A percentile compares a stretch with the other conserved stretches of the same genome.
Evolutionary conservation across 345 rosid genomes (phyloP).

Genomic region (Gossypium raimondii): DNA sequence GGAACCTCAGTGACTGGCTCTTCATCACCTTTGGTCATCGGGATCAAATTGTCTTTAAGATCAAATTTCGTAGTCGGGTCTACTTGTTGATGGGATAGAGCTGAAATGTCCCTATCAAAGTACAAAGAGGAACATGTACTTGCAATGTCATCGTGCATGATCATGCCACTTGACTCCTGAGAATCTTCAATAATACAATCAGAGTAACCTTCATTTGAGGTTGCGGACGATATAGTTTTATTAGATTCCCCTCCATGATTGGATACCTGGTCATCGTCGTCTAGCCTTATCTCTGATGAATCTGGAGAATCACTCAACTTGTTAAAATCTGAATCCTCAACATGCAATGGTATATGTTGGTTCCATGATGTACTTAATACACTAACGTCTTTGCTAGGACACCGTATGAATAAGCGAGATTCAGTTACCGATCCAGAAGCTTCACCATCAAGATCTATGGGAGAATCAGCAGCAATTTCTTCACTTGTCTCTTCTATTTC

Average conservation of each 20-base stretch:
- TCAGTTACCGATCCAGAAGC: conserved; percentile 5
- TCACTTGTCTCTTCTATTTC: conserved; percentile 43
- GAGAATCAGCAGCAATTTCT: conserved; percentile 24
- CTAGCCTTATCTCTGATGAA: conserved; percentile 18
- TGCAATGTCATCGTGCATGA: conserved; percentile 12
- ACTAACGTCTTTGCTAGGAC: conserved; percentile 2
- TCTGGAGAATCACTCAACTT: conserved; percentile 24
- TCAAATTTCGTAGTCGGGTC: background rate
- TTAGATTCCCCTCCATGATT: background rate
- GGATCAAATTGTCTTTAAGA: conserved; percentile 1
- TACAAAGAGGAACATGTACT: conserved; percentile 3
- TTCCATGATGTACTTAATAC: conserved; percentile 15
- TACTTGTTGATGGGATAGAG: background rate
- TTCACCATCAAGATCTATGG: conserved; percentile 21
- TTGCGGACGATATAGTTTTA: conserved; percentile 13
- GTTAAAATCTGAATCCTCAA: conserved; percentile 23
- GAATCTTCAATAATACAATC: conserved; percentile 30
- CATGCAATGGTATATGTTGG: conserved; percentile 7
- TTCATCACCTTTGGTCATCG: conserved; percentile 2
- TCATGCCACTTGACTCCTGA: conserved; percentile 10
- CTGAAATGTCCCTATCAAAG: background rate
- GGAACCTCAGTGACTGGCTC: conserved; percentile 5
- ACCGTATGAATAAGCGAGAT: conserved; percentile 7
- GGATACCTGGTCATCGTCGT: conserved; percentile 21
- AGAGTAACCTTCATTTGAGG: conserved; percentile 3